Base-by-base conservation (phyloP, 148 eudicot species). In the Amaranthus hypochondriacus region DNA sequence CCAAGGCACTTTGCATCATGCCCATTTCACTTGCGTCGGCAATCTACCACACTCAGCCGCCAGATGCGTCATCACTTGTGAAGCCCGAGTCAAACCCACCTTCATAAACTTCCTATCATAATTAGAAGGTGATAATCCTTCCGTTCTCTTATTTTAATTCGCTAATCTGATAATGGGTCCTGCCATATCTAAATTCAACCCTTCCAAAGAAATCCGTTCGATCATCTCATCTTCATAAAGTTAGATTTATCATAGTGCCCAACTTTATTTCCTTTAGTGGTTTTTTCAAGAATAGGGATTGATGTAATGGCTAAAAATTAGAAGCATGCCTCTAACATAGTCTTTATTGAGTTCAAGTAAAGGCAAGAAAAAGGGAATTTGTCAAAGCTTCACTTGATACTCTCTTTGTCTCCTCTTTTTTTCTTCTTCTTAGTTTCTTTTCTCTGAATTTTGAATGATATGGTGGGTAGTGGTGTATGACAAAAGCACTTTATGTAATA, bases 1-100 rank as follows among this genome's bases (percentile, higher is more conserved):
- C 98, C 0, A 95, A 95, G 85, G 96, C 97, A 62, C 98, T 95
- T 18, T 94, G 98, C 86, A 89, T 94, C 71, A 91, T 94, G 97
- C 98, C 98, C 12, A 81, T 91, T 69, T 94, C 98, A 56, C 92
- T 95, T 7, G 98, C 98, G 15, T 90, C 97, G 2, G 97, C 96
- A 10, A 95, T 95, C 77, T 95, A 88, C 86, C 97, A 89, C 81
- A 81, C 90, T 9, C 97, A 89, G 74, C 91, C 92, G 7, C 86
- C 91, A 43, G 96, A 88, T 9, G 64, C 90, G 43, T 57, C 84
- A 75, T 68, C 88, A 13, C 78, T 88, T 6, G 77, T 92, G 73
- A 92, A 95, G 80, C 89, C 99, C 2, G 97, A 92, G 76, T 71
- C 84, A 11, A 83, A 84, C 65, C 91, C 90, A 14, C 88, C 88